Conservation (phyloP, 2,329 filamentous ascomycete species). For the Microdochium nivale region DNA sequence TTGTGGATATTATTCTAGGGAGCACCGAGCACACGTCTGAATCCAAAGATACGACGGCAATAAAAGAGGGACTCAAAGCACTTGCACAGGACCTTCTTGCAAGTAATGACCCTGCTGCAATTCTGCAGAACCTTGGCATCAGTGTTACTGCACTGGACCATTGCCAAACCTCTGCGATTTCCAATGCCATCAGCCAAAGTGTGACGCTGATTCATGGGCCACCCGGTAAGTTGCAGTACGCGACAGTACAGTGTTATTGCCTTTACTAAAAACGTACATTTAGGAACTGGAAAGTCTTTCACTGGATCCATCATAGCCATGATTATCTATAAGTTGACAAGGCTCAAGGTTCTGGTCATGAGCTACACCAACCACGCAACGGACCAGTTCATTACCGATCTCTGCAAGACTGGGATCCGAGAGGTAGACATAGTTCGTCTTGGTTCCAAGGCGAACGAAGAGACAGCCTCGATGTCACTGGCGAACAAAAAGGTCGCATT, state of each 20-base stretch:
- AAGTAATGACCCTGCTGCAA: slow-evolving; percentile 1
- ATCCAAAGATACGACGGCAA: not conserved
- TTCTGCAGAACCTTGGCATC: slow-evolving; percentile 3
- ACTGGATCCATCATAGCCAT: slow-evolving; percentile 57
- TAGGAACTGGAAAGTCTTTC: slow-evolving; percentile 69
- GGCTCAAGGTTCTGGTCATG: slow-evolving; percentile 49
- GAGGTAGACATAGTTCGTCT: slow-evolving; percentile 46
- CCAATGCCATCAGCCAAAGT: slow-evolving; percentile 39
- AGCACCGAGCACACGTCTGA: slow-evolving; percentile 5
- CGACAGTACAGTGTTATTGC: not conserved
- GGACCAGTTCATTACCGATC: slow-evolving; percentile 57
- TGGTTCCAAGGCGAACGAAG: slow-evolving; percentile 28
- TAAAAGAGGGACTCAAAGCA: not conserved
- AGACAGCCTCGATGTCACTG: not conserved
- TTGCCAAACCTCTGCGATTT: slow-evolving; percentile 49
- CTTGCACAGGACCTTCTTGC: not conserved
- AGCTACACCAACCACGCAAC: slow-evolving; percentile 62
- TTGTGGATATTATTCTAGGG: slow-evolving; percentile 43
- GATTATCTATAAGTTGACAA: slow-evolving; percentile 38
- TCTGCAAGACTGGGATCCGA: slow-evolving; percentile 50
- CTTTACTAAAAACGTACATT: slow-evolving; percentile 1
- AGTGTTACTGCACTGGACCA: slow-evolving; percentile 10
- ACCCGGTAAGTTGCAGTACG: slow-evolving; percentile 40
- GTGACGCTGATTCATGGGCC: slow-evolving; percentile 64
- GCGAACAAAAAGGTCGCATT: not conserved